Evolutionary conservation across 2,329 filamentous ascomycete genomes (phyloP).

Genomic region (Sporothrix pallida): DNA sequence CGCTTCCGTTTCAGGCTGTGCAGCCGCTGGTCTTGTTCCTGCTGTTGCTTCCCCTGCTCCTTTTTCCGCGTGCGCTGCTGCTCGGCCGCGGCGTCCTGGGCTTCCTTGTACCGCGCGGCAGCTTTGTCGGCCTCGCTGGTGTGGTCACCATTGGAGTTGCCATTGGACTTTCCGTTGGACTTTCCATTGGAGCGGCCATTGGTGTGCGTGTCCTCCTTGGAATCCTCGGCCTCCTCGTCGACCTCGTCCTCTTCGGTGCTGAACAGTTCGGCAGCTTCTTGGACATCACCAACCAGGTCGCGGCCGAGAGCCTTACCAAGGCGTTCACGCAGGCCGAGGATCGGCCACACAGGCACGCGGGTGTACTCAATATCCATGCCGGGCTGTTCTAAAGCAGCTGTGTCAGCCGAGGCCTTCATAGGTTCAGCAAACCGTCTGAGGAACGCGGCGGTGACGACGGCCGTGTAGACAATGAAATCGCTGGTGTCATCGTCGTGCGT

Average conservation of each 20-base stretch:
- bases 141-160: background rate
- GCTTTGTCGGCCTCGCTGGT: background rate
- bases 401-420: conserved; percentile 44
- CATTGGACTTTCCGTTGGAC: background rate
- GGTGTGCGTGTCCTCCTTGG: background rate
- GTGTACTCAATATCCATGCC: conserved; percentile 56
- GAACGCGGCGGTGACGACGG: conserved; percentile 55
- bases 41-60: conserved; percentile 37
- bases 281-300: conserved; percentile 53
- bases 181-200: background rate
- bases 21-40: conserved; percentile 4
- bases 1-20: conserved; percentile 44
- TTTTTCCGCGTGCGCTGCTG: conserved; percentile 37
- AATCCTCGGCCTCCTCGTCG: conserved; percentile 39
- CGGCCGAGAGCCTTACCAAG: conserved; percentile 59
- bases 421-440: conserved; percentile 59
- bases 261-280: conserved; percentile 34
- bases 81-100: conserved; percentile 49
- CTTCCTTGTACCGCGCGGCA: conserved; percentile 47
- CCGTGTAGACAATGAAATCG: conserved; percentile 61
- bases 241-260: conserved; percentile 34
- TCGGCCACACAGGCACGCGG: conserved; percentile 60
- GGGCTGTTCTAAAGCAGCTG: conserved; percentile 19
- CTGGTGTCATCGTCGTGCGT: conserved; percentile 56
- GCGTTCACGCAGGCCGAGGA: conserved; percentile 61